These are phyloP conservation scores for Pseudocercospora eumusae DNA, from an alignment of 2,329 filamentous ascomycete species.

Conservation along the genomic window DNA sequence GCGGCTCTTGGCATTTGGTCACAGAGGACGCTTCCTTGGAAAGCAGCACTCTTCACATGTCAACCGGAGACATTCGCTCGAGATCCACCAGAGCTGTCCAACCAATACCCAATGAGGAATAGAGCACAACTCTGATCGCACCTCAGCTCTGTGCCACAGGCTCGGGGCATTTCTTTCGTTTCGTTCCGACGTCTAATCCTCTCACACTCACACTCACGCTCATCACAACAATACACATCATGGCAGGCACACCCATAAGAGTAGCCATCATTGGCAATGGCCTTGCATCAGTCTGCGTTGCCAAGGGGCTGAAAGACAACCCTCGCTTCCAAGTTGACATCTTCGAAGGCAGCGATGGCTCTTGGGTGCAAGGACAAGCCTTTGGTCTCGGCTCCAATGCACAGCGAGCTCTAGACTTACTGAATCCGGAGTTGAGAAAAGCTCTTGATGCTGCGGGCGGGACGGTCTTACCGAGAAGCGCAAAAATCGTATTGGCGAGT, in stretches of 20 bases:
- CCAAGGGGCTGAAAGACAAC: conserved; percentile 12
- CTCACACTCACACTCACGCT: not conserved
- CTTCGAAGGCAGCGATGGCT: conserved; percentile 12
- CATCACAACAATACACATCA: not conserved
- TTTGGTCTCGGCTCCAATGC: conserved; percentile 19
- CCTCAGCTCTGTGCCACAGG: conserved; percentile 2
- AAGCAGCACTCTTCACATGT: not conserved
- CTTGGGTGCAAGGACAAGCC: conserved; percentile 12
- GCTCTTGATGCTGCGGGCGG: conserved; percentile 18
- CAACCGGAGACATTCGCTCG: conserved; percentile 5
- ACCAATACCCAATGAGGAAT: not conserved
- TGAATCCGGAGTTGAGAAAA: conserved; percentile 14
- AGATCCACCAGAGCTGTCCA: not conserved
- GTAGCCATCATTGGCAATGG: conserved; percentile 20
- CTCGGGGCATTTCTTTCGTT: conserved; percentile 7
- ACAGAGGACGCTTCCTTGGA: not conserved
- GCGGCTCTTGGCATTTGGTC: not conserved
- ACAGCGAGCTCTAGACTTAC: conserved; percentile 15
- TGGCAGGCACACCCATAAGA: conserved; percentile 1
- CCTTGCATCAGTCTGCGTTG: conserved; percentile 18
- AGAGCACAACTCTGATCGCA: conserved; percentile 3
- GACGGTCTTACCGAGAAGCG: conserved; percentile 11
- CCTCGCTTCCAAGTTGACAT: conserved; percentile 15
- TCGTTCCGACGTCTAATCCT: not conserved
- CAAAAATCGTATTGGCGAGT: conserved; percentile 17